Percentiles rank a stretch among this genome's conserved stretches.
Evolutionary conservation across 2,329 filamentous ascomycete genomes (phyloP).

Genomic region (Cucurbitaria berberidis): DNA sequence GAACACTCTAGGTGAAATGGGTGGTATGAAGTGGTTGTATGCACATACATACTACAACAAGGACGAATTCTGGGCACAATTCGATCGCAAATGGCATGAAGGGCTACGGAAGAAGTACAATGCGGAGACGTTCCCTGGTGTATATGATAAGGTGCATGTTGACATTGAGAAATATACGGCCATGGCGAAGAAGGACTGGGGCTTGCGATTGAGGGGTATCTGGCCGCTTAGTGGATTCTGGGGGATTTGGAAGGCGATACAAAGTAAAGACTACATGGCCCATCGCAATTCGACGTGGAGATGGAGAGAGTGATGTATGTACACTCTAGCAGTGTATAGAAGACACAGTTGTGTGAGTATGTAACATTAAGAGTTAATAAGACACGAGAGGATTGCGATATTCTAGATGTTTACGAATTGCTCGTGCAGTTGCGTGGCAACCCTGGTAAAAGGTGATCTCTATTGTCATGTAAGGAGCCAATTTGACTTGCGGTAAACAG

Average conservation of each 20-base stretch:
- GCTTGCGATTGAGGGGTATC: constrained; percentile 29
- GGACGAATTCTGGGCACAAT: constrained; percentile 71
- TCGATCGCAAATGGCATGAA: constrained; percentile 67
- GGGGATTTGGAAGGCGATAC: constrained; percentile 49
- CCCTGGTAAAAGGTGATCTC: too few relatives aligned
- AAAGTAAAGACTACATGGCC: constrained; percentile 46
- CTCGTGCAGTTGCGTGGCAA: too few relatives aligned
- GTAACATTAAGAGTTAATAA: too few relatives aligned
- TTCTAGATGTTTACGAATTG: too few relatives aligned
- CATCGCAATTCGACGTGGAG: constrained; percentile 45
- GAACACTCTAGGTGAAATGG: constrained; percentile 62
- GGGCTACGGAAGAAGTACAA: constrained; percentile 63
- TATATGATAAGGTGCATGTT: constrained; percentile 71
- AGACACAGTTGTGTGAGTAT: too few relatives aligned
- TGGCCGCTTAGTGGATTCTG: constrained; percentile 50
- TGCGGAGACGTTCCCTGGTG: constrained; percentile 65
- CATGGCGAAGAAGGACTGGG: constrained; percentile 32
- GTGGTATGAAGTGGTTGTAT: constrained; percentile 74
- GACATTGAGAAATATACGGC: constrained; percentile 41
- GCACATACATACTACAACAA: constrained; percentile 72
- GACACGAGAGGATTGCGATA: too few relatives aligned
- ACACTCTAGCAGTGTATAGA: too few relatives aligned
- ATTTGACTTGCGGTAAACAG: too few relatives aligned
- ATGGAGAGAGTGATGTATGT: constrained; percentile 19
- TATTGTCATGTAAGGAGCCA: too few relatives aligned